Percentiles rank a stretch among this genome's conserved stretches.
These are phyloP conservation scores for Fusarium tuaranense DNA, from an alignment of 2,329 filamentous ascomycete species.

Conservation along the genomic window DNA sequence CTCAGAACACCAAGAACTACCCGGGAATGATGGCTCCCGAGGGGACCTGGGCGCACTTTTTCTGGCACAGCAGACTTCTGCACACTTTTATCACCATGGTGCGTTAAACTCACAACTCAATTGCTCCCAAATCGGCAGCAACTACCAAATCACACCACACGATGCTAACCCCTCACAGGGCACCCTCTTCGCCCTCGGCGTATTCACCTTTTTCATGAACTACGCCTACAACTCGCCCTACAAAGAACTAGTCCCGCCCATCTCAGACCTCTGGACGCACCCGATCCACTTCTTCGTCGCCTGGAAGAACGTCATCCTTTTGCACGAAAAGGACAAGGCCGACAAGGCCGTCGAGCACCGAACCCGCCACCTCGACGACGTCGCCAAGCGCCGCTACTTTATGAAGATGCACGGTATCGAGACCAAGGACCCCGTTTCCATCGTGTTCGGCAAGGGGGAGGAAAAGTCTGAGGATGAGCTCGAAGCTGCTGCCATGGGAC, in stretches of 20 bases:
- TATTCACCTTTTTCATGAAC: conserved; percentile 80
- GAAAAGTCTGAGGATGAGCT: conserved; percentile 51
- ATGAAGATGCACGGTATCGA: conserved; percentile 88
- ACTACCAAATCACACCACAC: not conserved
- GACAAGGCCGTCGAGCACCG: conserved; percentile 78
- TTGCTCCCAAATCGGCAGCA: not conserved
- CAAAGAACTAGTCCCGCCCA: conserved; percentile 79
- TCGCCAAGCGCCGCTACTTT: conserved; percentile 87
- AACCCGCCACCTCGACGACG: conserved; percentile 81
- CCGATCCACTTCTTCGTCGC: conserved; percentile 76
- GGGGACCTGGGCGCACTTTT: conserved; percentile 86
- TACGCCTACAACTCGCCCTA: conserved; percentile 85
- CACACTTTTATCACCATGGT: conserved; percentile 90
- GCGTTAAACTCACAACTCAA: conserved; percentile 45
- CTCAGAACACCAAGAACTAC: conserved; percentile 79
- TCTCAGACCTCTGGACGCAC: conserved; percentile 74
- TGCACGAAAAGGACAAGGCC: conserved; percentile 80
- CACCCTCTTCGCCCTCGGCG: conserved; percentile 75
- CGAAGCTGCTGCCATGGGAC: conserved; percentile 52
- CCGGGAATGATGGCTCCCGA: conserved; percentile 89
- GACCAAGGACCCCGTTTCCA: conserved; percentile 66
- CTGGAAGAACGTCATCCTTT: conserved; percentile 77
- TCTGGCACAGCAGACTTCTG: conserved; percentile 80
- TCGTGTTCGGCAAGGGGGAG: conserved; percentile 55
- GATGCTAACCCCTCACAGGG: conserved; percentile 55